A percentile compares a stretch with the other conserved stretches of the same genome.
Evolutionary conservation across 345 rosid species (phyloP).

Genomic region (Isatis tinctoria): DNA sequence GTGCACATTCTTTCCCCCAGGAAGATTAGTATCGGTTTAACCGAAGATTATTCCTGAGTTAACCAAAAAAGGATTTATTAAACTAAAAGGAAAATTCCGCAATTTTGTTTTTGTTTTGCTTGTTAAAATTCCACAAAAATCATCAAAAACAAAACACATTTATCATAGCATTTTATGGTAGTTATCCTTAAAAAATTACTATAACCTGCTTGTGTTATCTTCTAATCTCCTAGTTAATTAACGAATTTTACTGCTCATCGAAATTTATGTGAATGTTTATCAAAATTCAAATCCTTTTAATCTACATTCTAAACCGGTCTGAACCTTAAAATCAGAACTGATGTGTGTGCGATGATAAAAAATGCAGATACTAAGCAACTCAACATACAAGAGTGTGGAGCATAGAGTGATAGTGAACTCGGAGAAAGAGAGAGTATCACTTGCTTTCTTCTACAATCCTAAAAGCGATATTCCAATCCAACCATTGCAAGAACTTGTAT

Average conservation of each 20-base stretch:
- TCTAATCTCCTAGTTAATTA: too few species aligned
- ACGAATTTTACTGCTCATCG: not conserved
- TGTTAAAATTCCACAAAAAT: too few species aligned
- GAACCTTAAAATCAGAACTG: not conserved
- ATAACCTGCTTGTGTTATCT: not conserved
- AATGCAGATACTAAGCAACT: conserved; percentile 80
- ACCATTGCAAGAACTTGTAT: conserved; percentile 63
- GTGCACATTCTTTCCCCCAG: too few species aligned
- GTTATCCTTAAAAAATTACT: not conserved
- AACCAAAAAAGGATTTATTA: not conserved
- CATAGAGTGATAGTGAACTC: conserved; percentile 86
- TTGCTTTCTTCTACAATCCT: conserved; percentile 95
- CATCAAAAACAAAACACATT: not conserved
- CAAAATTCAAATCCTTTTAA: not conserved
- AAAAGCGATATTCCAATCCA: conserved; percentile 70
- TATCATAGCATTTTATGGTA: not conserved
- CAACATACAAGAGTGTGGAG: conserved; percentile 84
- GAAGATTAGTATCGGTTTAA: too few species aligned
- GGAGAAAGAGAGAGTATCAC: conserved; percentile 53
- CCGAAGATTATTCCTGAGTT: too few species aligned
- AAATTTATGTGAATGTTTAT: not conserved
- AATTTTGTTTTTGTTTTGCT: too few species aligned
- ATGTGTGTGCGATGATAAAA: not conserved
- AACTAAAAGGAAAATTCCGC: not conserved
- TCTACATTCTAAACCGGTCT: not conserved